Conservation (phyloP, 164 flowering plant genomes). For the Piper betle region DNA sequence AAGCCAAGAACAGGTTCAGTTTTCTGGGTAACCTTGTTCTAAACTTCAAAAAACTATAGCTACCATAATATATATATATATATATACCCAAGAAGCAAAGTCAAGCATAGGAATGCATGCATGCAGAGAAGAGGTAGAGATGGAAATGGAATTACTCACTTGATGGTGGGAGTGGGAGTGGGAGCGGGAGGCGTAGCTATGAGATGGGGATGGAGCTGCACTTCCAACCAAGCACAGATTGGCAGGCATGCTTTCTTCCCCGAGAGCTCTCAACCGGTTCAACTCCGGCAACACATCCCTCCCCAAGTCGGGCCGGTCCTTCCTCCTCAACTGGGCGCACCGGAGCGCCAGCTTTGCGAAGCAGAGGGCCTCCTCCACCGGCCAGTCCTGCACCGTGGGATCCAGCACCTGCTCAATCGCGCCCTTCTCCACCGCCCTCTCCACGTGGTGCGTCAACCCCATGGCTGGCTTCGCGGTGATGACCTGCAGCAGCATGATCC, state of each 20-base stretch:
- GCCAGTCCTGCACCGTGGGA: constrained; percentile 48
- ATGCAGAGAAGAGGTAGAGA: no score
- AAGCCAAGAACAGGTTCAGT: not conserved
- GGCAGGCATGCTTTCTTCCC: constrained; percentile 33
- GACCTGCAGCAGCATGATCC: constrained; percentile 55
- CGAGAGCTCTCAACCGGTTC: constrained; percentile 32
- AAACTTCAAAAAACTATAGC: no score
- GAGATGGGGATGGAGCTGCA: constrained; percentile 12
- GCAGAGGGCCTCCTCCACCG: constrained; percentile 34
- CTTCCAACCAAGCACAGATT: constrained; percentile 2
- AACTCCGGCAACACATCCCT: constrained; percentile 43
- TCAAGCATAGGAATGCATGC: not conserved
- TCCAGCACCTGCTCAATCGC: constrained; percentile 43
- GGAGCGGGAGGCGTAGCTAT: constrained; percentile 5
- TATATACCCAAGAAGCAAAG: no score
- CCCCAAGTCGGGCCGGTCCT: constrained; percentile 59
- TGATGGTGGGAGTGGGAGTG: no score
- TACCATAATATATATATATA: no score
- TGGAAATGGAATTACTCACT: constrained; percentile 3
- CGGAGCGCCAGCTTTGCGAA: constrained; percentile 42
- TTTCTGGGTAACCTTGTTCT: not conserved
- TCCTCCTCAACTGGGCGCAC: constrained; percentile 54
- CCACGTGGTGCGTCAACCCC: constrained; percentile 57
- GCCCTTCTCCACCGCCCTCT: constrained; percentile 43
- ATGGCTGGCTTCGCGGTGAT: constrained; percentile 58